Evolutionary conservation across 164 flowering plant genomes (phyloP), one percentile per base, ranked within the genome.

Genomic region (Malania oleifera): DNA sequence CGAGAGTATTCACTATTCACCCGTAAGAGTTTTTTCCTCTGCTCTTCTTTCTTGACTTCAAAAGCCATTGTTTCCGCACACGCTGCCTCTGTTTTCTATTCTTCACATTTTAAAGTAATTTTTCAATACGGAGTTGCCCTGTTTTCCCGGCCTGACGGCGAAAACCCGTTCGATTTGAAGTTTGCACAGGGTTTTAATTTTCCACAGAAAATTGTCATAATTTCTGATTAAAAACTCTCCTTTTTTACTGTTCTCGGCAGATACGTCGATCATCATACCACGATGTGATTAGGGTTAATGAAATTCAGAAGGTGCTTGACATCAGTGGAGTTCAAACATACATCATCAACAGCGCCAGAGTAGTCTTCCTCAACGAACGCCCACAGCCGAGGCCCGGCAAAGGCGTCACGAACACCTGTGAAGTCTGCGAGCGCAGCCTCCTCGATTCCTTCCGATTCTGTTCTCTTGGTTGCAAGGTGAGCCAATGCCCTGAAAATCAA

Each of bases 331-430:
- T 92, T 37, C 96, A 92, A 63, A 89, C 98, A 41, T 92, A 89
- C 75, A 70, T 92, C 35, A 92, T 92, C 71, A 92, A 92, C 80
- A 89, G 96, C 35, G 98, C 98, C 0, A 76, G 82, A 20, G 82
- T 92, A 7, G 96, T 92, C 4, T 92, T 92, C 80, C 61, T 92
- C 67, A 92, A 92, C 50, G 91, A 92, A 53, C 59, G 96, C 34
- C 96, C 96, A 17, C 96, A 92, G 72, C 93, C 91, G 2, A 84
- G 91, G 91, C 96, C 96, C 1, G 96, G 91, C 7, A 92, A 92
- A 72, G 96, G 91, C 1, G 95, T 89, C 18, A 87, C 90, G 67
- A 81, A 92, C 63, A 89, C 93, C 12, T 92, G 96, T 61, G 82
- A 82, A 62, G 91, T 85, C 60, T 92, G 98, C 44, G 87, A 81